Evolutionary conservation across 2,329 filamentous ascomycete genomes (phyloP), one percentile per base, ranked within the genome.

Genomic region (Neonectria punicea): DNA sequence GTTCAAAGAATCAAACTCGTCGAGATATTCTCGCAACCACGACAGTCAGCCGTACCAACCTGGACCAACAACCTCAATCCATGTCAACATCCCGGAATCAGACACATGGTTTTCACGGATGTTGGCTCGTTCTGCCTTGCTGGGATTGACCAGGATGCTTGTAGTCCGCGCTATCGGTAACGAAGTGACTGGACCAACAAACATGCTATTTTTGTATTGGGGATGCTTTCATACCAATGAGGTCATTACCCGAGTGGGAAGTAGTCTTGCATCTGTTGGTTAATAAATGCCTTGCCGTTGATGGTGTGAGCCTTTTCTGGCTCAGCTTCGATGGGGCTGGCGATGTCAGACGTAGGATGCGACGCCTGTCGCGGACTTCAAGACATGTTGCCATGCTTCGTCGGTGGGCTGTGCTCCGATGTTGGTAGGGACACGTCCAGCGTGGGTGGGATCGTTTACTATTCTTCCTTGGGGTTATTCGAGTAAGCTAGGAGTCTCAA

Each of bases 131-230:
- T 54, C 51, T 34, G 34, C 18, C 30, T 36, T 18, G 36, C 34
- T n/a, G 36, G 58, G 50, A 25, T 36, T 36, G 36, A 28, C 53
- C 22, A 34, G 32, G 25, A 44, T 51, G 34, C 20, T 18, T 41
- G 41, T 36, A 16, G 49, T 58, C 60, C 61, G 18, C 18, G 22
- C 61, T 54, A 32, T 54, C 61, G 55, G 55, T 63, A 63, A 46
- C 50, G 41, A 58, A 49, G 11, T 22, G 41, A 54, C 60, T 63
- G 34, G 36, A 58, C 61, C 61, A 63, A 63, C 61, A 59, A 20
- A 36, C 50, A 63, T 47, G 25, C 34, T 50, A 58, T 63, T 18
- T 32, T 28, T 10, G 34, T 59, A 36, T 63, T 58, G 18, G 5
- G 2, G 25, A 10, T 20, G 20, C 25, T 50, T 18, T 16, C 18